A percentile compares a stretch with the other conserved stretches of the same genome.
Evolutionary conservation across 768 basidiomycete species (phyloP).

Genomic region (Mycena haematopus): DNA sequence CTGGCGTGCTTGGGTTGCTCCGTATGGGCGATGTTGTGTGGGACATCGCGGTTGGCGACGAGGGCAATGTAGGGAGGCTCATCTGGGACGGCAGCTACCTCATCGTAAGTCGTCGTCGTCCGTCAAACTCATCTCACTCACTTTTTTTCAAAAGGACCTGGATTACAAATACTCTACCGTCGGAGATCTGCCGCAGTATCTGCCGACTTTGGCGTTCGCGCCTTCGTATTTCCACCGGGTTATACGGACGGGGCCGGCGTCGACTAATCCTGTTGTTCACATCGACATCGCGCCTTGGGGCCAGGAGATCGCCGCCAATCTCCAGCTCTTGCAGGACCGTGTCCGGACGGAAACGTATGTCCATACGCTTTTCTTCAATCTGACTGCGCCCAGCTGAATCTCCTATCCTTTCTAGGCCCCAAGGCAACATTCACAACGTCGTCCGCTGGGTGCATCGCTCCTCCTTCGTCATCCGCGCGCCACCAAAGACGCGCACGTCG

Average conservation of each 20-base stretch:
- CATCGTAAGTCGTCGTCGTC: constrained; percentile 58
- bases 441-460: constrained; percentile 88
- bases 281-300: constrained; percentile 83
- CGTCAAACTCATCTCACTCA: constrained; percentile 16
- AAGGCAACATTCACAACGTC: constrained; percentile 79
- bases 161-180: constrained; percentile 81
- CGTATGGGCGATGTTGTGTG: constrained; percentile 84
- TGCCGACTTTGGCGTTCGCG: constrained; percentile 81
- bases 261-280: constrained; percentile 68
- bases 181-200: constrained; percentile 81
- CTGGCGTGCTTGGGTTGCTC: constrained; percentile 67
- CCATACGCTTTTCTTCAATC: background rate
- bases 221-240: constrained; percentile 92
- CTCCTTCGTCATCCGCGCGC: constrained; percentile 70
- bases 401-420: constrained; percentile 56
- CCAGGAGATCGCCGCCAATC: constrained; percentile 72
- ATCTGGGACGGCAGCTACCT: constrained; percentile 92
- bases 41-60: constrained; percentile 87
- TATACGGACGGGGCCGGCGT: constrained; percentile 64
- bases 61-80: constrained; percentile 82
- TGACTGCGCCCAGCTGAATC: background rate
- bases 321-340: constrained; percentile 80
- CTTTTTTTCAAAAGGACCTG: constrained; percentile 62
- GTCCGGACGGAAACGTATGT: constrained; percentile 83
- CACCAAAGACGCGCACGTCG: constrained; percentile 41